Conservation (phyloP, 2,329 filamentous ascomycete species). For the Trichoderma koningii region DNA sequence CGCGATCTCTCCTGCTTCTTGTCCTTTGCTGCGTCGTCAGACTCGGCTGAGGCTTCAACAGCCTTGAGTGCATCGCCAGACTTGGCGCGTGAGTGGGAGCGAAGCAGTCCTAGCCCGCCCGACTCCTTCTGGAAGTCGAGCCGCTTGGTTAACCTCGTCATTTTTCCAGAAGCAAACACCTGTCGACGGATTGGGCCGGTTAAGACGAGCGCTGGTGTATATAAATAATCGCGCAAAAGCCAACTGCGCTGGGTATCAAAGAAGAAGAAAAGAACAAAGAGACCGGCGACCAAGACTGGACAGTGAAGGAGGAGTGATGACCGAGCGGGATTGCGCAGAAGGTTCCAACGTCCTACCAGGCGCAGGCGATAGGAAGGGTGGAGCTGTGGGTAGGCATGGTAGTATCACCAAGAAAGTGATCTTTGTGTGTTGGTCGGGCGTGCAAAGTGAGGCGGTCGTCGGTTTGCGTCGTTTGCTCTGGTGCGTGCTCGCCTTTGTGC, state of each 20-base stretch:
- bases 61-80: constrained; percentile 1
- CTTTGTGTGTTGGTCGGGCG: constrained; percentile 6
- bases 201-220: not conserved
- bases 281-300: constrained; percentile 7
- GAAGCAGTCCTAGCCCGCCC: constrained; percentile 12
- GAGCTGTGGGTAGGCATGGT: constrained; percentile 21
- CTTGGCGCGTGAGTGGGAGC: constrained; percentile 16
- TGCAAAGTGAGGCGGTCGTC: not conserved
- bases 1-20: constrained; percentile 23
- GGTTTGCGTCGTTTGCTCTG: constrained; percentile 8
- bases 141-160: constrained; percentile 18
- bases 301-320: not conserved
- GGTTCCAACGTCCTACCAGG: constrained; percentile 20
- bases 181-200: not conserved
- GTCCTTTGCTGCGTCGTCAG: constrained; percentile 10
- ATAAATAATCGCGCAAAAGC: constrained; percentile 14
- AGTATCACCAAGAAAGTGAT: constrained; percentile 15
- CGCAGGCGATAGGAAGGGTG: constrained; percentile 24
- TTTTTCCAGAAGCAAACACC: not conserved
- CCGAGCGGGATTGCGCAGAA: constrained; percentile 17
- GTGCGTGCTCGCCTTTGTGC: not conserved
- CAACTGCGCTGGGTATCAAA: constrained; percentile 25
- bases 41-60: not conserved
- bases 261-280: constrained; percentile 5
- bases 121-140: constrained; percentile 23